phyloP scores from a whole-genome alignment of 2,329 filamentous ascomycete genomes.

The Hypoxylon sp. region DNA sequence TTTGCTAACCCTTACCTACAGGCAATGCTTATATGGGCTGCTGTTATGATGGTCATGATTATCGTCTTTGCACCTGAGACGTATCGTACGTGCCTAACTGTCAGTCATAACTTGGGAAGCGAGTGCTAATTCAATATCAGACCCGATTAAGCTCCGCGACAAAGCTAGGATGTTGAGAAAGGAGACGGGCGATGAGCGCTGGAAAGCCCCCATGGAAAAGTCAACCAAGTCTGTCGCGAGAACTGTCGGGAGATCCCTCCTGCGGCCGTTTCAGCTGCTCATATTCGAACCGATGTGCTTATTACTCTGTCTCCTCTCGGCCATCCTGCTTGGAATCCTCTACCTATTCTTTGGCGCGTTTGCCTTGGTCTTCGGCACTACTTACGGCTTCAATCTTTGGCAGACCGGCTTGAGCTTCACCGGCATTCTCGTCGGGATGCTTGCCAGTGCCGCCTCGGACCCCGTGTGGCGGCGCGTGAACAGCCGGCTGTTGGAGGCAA shows the following conservation, averaged over 20 bases:
- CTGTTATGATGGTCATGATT: slow-evolving; percentile 69
- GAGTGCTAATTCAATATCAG: slow-evolving; percentile 54
- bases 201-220: slow-evolving; percentile 79
- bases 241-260: slow-evolving; percentile 66
- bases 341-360: slow-evolving; percentile 95
- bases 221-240: slow-evolving; percentile 69
- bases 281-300: slow-evolving; percentile 86
- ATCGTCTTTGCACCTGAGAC: slow-evolving; percentile 84
- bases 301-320: slow-evolving; percentile 81
- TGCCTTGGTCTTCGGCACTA: slow-evolving; percentile 75
- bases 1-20: slow-evolving; percentile 28
- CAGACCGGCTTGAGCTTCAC: slow-evolving; percentile 83
- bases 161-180: slow-evolving; percentile 76
- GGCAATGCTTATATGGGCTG: slow-evolving; percentile 81
- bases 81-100: slow-evolving; percentile 67
- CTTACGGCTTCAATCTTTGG: slow-evolving; percentile 80
- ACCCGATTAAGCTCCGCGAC: slow-evolving; percentile 72
- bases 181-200: slow-evolving; percentile 79
- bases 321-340: slow-evolving; percentile 84
- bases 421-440: slow-evolving; percentile 73
- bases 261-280: slow-evolving; percentile 81
- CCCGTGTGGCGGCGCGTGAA: slow-evolving; percentile 72
- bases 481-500: slow-evolving; percentile 59
- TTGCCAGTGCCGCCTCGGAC: slow-evolving; percentile 67
- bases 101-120: background rate